These are phyloP conservation scores for Carex sylvatica DNA, from an alignment of 202 grass and related monocot genomes.

Conservation along the genomic window DNA sequence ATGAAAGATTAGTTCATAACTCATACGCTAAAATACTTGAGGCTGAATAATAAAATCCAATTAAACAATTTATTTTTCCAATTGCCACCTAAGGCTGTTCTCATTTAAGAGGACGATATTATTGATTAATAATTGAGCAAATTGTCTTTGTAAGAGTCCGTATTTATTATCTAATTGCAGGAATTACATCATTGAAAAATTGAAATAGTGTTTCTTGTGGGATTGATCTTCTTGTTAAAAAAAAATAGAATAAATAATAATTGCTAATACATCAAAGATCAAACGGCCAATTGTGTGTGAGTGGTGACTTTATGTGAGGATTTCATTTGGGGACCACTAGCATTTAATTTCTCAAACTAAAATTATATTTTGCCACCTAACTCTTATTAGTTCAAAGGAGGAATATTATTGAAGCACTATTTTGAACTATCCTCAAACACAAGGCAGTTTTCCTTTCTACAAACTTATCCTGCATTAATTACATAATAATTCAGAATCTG, in stretches of 20 bases:
- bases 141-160: not conserved
- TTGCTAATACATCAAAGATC: not conserved
- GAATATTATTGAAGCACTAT: not conserved
- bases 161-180: not conserved
- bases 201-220: not conserved
- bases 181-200: not conserved
- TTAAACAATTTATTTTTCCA: not conserved
- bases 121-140: constrained; percentile 15
- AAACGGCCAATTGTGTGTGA: not conserved
- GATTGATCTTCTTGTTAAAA: not conserved
- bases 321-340: not conserved
- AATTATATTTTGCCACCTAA: constrained; percentile 1
- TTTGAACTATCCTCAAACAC: not conserved
- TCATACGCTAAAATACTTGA: not conserved
- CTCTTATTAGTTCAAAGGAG: not conserved
- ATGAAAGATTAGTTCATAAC: not conserved
- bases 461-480: constrained; percentile 1
- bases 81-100: not conserved
- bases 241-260: not conserved
- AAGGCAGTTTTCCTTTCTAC: constrained; percentile 2
- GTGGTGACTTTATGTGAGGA: not conserved
- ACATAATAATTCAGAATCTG: not conserved
- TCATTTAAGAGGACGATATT: constrained; percentile 11
- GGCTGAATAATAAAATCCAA: not conserved
- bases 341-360: constrained; percentile 10